phyloP scores from a whole-genome alignment of 768 basidiomycete species.

The Hortiboletus flavorubellus region DNA sequence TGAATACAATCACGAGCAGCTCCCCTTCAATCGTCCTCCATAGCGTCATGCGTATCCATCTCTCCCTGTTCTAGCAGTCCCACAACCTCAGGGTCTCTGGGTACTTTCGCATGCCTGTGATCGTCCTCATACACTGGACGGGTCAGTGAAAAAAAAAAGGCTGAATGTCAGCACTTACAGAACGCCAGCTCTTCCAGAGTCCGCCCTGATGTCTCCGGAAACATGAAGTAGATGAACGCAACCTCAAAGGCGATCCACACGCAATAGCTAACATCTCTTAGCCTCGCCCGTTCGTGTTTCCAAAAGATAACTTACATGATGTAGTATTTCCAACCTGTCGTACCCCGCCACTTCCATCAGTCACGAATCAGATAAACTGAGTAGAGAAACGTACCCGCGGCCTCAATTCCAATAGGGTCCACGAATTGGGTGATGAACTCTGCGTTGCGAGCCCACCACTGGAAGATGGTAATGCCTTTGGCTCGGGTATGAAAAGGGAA shows the following conservation, averaged over 20 bases:
- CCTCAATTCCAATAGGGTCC: constrained; percentile 7
- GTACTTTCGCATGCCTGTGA: not conserved
- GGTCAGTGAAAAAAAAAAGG: not conserved
- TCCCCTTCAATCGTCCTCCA: not conserved
- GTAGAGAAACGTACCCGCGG: constrained; percentile 1
- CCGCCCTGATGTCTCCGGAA: no score
- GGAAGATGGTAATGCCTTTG: constrained; percentile 60
- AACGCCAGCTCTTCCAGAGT: no score
- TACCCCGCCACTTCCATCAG: not conserved
- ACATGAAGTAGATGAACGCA: not conserved
- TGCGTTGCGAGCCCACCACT: constrained; percentile 48
- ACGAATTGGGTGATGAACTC: constrained; percentile 14
- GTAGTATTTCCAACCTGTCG: constrained; percentile 12
- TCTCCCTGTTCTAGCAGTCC: not conserved
- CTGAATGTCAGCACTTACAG: constrained; percentile 4
- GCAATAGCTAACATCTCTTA: not conserved
- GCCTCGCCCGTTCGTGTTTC: not conserved
- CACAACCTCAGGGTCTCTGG: not conserved
- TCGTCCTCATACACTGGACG: not conserved
- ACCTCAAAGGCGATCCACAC: not conserved
- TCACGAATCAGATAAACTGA: no score
- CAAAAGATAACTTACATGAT: not conserved
- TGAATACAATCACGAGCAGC: no score
- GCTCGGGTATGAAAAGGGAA: constrained; percentile 64
- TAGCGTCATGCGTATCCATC: not conserved